phyloP scores from a whole-genome alignment of 129 eudicot species.

The Pittosporum tobira region DNA sequence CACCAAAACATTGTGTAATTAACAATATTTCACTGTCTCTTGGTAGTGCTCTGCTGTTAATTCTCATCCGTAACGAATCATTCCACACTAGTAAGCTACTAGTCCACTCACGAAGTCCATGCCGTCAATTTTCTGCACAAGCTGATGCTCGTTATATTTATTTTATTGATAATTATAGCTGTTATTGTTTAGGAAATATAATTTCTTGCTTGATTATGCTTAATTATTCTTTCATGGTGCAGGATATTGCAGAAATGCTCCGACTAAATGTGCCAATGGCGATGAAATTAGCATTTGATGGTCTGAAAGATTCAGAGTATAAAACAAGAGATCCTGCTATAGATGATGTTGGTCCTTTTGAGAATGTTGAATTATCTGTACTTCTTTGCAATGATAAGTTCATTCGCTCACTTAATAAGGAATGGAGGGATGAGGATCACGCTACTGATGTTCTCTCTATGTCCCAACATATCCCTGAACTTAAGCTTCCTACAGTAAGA shows the following conservation, averaged over 20 bases:
- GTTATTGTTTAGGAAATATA: not conserved
- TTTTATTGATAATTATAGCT: not conserved
- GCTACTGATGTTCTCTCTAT: slow-evolving; percentile 98
- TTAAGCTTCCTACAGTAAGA: slow-evolving; percentile 74
- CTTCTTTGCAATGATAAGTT: slow-evolving; percentile 88
- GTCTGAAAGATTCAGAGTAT: slow-evolving; percentile 46
- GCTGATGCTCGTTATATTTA: not conserved
- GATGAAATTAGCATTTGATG: slow-evolving; percentile 17
- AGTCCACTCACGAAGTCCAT: slow-evolving; percentile 40
- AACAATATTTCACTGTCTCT: no score
- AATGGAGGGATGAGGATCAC: slow-evolving; percentile 84
- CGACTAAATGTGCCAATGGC: slow-evolving; percentile 14
- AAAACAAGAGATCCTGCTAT: slow-evolving; percentile 70
- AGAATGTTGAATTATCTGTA: slow-evolving; percentile 70
- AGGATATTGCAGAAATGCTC: slow-evolving; percentile 14
- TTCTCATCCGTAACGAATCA: no score
- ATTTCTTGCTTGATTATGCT: not conserved
- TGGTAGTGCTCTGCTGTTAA: no score
- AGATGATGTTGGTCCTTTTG: slow-evolving; percentile 62
- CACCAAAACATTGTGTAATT: no score
- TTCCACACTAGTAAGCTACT: no score
- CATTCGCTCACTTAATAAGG: slow-evolving; percentile 72
- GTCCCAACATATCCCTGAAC: slow-evolving; percentile 97
- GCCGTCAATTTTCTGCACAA: slow-evolving; percentile 54
- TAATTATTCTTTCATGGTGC: not conserved